A percentile compares a stretch with the other conserved stretches of the same genome.
phyloP scores from a whole-genome alignment of 805 yeast species.

The Candida fluviatilis region DNA sequence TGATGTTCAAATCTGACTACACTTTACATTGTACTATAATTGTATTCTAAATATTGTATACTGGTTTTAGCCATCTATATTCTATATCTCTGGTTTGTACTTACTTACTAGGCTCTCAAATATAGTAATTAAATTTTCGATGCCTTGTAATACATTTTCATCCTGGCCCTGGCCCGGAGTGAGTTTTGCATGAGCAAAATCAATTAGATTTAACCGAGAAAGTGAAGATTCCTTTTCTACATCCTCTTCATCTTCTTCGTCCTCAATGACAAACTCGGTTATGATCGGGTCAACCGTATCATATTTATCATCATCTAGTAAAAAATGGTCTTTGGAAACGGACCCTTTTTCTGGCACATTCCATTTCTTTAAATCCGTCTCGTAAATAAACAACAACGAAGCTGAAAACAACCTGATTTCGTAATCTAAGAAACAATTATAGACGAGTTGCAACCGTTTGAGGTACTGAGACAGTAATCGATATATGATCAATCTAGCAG shows the following conservation, averaged over 20 bases:
- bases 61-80: too few relatives aligned
- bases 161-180: conserved; percentile 66
- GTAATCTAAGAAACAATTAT: conserved; percentile 56
- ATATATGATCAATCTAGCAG: conserved; percentile 22
- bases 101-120: conserved; percentile 27
- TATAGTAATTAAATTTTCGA: conserved; percentile 52
- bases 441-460: conserved; percentile 61
- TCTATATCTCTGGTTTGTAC: not conserved
- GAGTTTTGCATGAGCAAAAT: conserved; percentile 82
- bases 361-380: conserved; percentile 61
- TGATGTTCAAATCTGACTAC: too few relatives aligned
- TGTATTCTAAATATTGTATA: too few relatives aligned
- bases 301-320: conserved; percentile 21
- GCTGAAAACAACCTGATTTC: conserved; percentile 69
- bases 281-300: conserved; percentile 38
- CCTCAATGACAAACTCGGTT: conserved; percentile 11
- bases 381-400: conserved; percentile 70
- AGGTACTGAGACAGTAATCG: conserved; percentile 42
- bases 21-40: too few relatives aligned
- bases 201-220: conserved; percentile 68
- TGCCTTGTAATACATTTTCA: conserved; percentile 64
- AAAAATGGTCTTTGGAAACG: conserved; percentile 2
- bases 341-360: conserved; percentile 13
- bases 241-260: conserved; percentile 15
- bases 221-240: conserved; percentile 34